Percentiles rank a stretch among this genome's conserved stretches.
Conservation (phyloP, 768 basidiomycete species). For the Boletus reticulatus region DNA sequence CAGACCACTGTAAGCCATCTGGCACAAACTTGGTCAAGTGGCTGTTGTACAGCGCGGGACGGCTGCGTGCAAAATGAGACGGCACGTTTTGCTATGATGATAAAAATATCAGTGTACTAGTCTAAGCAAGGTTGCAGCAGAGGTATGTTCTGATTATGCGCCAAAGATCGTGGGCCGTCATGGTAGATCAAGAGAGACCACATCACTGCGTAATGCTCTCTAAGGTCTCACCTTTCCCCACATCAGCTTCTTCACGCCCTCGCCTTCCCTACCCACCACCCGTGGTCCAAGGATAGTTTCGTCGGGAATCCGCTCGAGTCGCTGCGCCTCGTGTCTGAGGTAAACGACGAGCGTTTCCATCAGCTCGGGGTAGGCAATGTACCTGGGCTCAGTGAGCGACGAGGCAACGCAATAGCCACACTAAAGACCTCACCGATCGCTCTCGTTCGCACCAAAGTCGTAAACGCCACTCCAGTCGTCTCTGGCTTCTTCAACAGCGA, state of each 20-base stretch:
- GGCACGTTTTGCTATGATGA: background rate
- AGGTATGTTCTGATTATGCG: slow-evolving; percentile 2
- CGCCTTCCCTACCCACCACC: slow-evolving; percentile 32
- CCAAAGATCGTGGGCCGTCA: background rate
- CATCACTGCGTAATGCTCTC: background rate
- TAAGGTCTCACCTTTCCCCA: slow-evolving; percentile 29
- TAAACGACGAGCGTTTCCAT: slow-evolving; percentile 72
- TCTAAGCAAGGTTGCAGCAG: background rate
- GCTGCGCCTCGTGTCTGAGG: slow-evolving; percentile 64
- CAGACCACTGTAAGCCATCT: no score
- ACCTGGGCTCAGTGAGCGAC: slow-evolving; percentile 42
- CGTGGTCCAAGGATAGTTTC: slow-evolving; percentile 33
- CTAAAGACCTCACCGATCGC: slow-evolving; percentile 23
- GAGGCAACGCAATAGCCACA: background rate
- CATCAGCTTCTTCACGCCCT: slow-evolving; percentile 28
- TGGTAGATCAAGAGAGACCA: background rate
- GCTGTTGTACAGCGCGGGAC: background rate
- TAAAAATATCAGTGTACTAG: background rate
- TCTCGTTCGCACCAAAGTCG: slow-evolving; percentile 60
- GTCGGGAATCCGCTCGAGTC: slow-evolving; percentile 60
- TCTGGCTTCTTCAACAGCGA: slow-evolving; percentile 54
- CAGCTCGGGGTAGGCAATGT: slow-evolving; percentile 70
- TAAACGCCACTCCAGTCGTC: slow-evolving; percentile 74
- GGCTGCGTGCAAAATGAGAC: background rate
- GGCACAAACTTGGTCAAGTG: background rate